Evolutionary conservation across 257 asterid genomes (phyloP), one percentile per base, ranked within the genome.

Genomic region (Henckelia pumila): DNA sequence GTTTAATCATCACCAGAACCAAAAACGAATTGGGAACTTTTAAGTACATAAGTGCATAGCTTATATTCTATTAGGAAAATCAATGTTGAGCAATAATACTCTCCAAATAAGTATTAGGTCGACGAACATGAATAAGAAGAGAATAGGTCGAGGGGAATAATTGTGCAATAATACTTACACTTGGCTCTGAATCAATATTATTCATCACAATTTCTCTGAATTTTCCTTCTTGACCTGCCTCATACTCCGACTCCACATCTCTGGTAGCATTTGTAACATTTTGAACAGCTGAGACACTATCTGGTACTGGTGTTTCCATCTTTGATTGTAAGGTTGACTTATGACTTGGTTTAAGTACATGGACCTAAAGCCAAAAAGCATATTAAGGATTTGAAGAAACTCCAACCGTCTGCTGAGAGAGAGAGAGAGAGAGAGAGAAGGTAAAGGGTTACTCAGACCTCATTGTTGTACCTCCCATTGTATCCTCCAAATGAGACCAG

Each of bases 401-500:
- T 47, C 66, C 71, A 71, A 25, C 22, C 28, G 24, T 64, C 8
- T 24, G 13, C n/a, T n/a, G n/a, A n/a, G n/a, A n/a, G n/a, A n/a
- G n/a, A n/a, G n/a, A n/a, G n/a, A n/a, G n/a, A n/a, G n/a, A n/a
- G n/a, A n/a, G 62, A 44, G 64, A 20, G 17, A 63, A 64, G 60
- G 71, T 66, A 56, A 64, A 69, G 70, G 64, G 62, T 29, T 56
- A 58, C 50, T 64, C 81, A 17, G 73, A 90, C 97, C 97, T 94
- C 99, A 76, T 94, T 94, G 88, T 75, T 94, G 88, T 91, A 94
- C 77, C 83, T 86, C 80, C 99, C 99, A 74, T 93, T 93, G 71
- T 93, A 93, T 77, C 99, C 99, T 65, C 97, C 99, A 81, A 93
- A 93, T 22, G 95, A 83, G 74, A 93, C 99, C 68, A 93, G 84